phyloP scores from a whole-genome alignment of 148 eudicot species.

The Nyssa sinensis region DNA sequence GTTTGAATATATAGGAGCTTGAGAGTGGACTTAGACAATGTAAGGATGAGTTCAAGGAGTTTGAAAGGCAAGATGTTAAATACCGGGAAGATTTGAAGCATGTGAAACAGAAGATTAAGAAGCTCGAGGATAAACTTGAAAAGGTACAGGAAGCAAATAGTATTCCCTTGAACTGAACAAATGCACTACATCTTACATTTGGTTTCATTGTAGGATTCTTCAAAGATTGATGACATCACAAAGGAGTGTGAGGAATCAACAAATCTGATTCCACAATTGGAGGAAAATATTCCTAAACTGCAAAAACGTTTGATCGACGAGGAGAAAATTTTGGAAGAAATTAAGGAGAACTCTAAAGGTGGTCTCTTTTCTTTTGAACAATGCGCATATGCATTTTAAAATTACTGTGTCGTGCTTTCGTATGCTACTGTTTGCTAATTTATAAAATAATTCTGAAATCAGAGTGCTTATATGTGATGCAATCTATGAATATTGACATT shows the following conservation, averaged over 20 bases:
- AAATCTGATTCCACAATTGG: conserved; percentile 66
- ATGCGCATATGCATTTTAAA: not conserved
- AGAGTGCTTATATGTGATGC: not conserved
- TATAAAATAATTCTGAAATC: not conserved
- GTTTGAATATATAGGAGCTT: conserved; percentile 59
- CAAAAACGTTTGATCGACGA: conserved; percentile 69
- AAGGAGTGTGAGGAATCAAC: conserved; percentile 65
- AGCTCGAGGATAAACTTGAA: conserved; percentile 76
- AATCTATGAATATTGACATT: too few species aligned
- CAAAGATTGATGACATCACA: conserved; percentile 57
- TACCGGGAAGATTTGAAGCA: conserved; percentile 83
- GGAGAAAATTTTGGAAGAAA: conserved; percentile 76
- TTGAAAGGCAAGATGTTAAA: conserved; percentile 94
- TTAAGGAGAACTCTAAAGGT: conserved; percentile 82
- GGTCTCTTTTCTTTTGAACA: not conserved
- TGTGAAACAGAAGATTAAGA: conserved; percentile 82
- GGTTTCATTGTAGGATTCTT: conserved; percentile 50
- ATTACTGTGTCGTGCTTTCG: not conserved
- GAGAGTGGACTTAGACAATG: conserved; percentile 56
- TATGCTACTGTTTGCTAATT: not conserved
- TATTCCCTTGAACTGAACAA: not conserved
- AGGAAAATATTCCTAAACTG: conserved; percentile 66
- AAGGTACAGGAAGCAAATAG: conserved; percentile 45
- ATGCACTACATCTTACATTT: conserved; percentile 21
- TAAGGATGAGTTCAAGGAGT: conserved; percentile 88